Conservation (phyloP, 139 green algal species). For the Tetradesmus lagerheimii region DNA sequence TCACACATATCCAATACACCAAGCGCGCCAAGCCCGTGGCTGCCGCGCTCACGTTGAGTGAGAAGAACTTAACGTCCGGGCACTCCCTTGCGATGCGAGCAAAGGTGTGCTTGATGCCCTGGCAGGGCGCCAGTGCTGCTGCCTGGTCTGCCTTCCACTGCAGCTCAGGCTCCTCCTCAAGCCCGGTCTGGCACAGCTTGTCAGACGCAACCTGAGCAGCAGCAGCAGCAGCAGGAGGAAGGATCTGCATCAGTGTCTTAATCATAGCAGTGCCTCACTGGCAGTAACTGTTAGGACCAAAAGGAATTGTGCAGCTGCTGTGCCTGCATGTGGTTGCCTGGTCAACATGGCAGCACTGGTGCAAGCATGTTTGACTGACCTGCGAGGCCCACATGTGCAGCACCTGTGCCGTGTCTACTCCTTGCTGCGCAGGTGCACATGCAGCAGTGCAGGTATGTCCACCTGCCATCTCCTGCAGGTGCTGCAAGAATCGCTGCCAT, state of each 20-base stretch:
- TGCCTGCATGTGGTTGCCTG: background rate
- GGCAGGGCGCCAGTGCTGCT: slow-evolving; percentile 66
- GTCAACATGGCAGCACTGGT: background rate
- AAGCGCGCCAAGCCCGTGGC: no score
- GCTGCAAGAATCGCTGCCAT: background rate
- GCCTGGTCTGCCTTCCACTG: slow-evolving; percentile 83
- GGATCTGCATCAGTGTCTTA: background rate
- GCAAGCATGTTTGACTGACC: background rate
- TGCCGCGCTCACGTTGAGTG: slow-evolving; percentile 68
- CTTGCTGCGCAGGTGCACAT: background rate
- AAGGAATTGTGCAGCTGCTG: background rate
- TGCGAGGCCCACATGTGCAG: background rate
- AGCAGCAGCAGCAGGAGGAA: background rate
- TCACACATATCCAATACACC: background rate
- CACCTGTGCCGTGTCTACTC: background rate
- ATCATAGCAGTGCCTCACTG: background rate
- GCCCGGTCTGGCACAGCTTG: slow-evolving; percentile 78
- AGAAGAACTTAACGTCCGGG: slow-evolving; percentile 79
- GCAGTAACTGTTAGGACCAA: background rate
- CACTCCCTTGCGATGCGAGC: slow-evolving; percentile 82
- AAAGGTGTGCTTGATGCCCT: slow-evolving; percentile 82
- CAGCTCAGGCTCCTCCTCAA: slow-evolving; percentile 84
- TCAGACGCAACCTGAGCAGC: slow-evolving; percentile 63
- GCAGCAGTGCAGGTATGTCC: background rate
- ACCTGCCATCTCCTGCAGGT: background rate